These are phyloP conservation scores for Ascosphaera acerosa DNA, from an alignment of 2,329 filamentous ascomycete genomes.

Conservation along the genomic window DNA sequence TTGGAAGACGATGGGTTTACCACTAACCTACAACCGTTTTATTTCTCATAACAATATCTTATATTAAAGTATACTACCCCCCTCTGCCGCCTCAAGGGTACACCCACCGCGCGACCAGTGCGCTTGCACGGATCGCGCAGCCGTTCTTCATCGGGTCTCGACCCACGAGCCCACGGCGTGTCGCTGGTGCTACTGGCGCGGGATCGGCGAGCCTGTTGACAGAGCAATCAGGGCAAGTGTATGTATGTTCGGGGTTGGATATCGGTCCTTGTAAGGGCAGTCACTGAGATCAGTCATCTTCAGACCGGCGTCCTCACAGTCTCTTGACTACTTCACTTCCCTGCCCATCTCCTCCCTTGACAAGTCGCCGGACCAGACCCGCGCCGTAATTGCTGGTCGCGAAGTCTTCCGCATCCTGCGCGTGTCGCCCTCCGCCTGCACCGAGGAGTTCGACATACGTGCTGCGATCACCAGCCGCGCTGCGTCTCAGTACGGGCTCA, in stretches of 20 bases:
- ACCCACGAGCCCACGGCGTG: slow-evolving; percentile 26
- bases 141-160: slow-evolving; percentile 28
- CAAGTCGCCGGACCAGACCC: slow-evolving; percentile 35
- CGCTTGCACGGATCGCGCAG: slow-evolving; percentile 27
- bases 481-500: slow-evolving; percentile 23
- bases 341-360: slow-evolving; percentile 37
- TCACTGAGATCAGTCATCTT: too few relatives aligned
- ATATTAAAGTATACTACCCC: too few relatives aligned
- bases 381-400: slow-evolving; percentile 37
- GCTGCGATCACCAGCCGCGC: slow-evolving; percentile 33
- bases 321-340: slow-evolving; percentile 36
- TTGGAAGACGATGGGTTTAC: too few relatives aligned
- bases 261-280: slow-evolving; percentile 6
- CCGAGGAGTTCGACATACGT: slow-evolving; percentile 38
- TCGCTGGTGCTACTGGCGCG: too few relatives aligned
- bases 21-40: too few relatives aligned
- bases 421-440: slow-evolving; percentile 29
- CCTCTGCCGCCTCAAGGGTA: slow-evolving; percentile 17
- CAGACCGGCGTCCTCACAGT: slow-evolving; percentile 25
- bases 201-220: too few relatives aligned
- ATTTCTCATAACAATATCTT: too few relatives aligned
- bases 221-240: too few relatives aligned
- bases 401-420: slow-evolving; percentile 41
- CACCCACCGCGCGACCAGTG: slow-evolving; percentile 21
- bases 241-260: too few relatives aligned